Evolutionary conservation across 163 green algal species (phyloP).

Genomic region (Prototheca stagnorum): DNA sequence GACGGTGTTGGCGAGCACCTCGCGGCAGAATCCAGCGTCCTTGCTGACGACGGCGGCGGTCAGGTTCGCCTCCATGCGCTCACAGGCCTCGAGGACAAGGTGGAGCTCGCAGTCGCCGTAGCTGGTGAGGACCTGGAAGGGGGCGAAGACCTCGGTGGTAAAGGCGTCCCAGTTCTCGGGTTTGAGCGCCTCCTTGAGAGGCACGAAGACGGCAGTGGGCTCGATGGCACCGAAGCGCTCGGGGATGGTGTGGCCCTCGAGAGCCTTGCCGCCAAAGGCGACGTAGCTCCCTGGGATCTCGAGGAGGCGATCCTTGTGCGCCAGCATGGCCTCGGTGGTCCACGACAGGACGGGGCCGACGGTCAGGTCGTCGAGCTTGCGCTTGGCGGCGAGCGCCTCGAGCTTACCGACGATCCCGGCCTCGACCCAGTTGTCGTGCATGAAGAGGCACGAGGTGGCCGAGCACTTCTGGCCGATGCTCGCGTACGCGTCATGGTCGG

Average conservation of each 20-base stretch:
- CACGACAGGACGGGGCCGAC: slow-evolving; percentile 83
- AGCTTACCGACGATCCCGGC: slow-evolving; percentile 46
- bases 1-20: slow-evolving; percentile 84
- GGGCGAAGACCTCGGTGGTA: slow-evolving; percentile 94
- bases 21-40: slow-evolving; percentile 62
- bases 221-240: slow-evolving; percentile 72
- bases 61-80: slow-evolving; percentile 85
- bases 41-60: slow-evolving; percentile 94
- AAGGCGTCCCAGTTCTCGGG: slow-evolving; percentile 58
- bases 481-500: slow-evolving; percentile 94
- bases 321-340: slow-evolving; percentile 67
- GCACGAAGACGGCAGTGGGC: slow-evolving; percentile 90
- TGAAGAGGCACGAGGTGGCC: slow-evolving; percentile 91
- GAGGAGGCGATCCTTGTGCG: slow-evolving; percentile 60
- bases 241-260: slow-evolving; percentile 78
- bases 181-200: slow-evolving; percentile 50
- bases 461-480: slow-evolving; percentile 94
- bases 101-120: slow-evolving; percentile 58
- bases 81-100: slow-evolving; percentile 62
- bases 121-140: slow-evolving; percentile 84
- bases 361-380: slow-evolving; percentile 69
- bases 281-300: slow-evolving; percentile 69
- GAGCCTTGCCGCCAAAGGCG: slow-evolving; percentile 69
- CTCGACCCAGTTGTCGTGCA: slow-evolving; percentile 65
- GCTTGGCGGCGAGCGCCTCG: slow-evolving; percentile 25